phyloP scores from a whole-genome alignment of 2,329 filamentous ascomycete species.

The Cyanodermella asteris region DNA sequence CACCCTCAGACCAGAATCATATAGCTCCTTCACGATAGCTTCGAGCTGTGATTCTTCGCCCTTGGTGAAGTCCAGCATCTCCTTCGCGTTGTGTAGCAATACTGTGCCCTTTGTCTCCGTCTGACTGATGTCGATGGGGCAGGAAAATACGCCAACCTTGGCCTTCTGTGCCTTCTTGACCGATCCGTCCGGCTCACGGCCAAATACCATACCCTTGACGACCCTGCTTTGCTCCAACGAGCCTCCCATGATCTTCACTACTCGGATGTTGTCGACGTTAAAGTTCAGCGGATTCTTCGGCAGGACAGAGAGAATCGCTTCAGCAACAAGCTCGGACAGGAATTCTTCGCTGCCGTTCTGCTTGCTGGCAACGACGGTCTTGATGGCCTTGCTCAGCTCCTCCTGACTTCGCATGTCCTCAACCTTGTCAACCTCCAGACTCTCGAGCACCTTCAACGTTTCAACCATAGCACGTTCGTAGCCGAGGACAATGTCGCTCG shows the following conservation, averaged over 20 bases:
- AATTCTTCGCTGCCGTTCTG: slow-evolving; percentile 85
- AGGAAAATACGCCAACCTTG: slow-evolving; percentile 93
- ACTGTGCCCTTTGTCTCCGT: slow-evolving; percentile 99
- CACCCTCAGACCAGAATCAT: slow-evolving; percentile 82
- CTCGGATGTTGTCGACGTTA: slow-evolving; percentile 96
- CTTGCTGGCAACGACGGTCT: slow-evolving; percentile 90
- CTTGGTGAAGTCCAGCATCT: slow-evolving; percentile 97
- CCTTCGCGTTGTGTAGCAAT: slow-evolving; percentile 85
- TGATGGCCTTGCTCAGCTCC: slow-evolving; percentile 84
- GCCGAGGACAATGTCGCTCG: slow-evolving; percentile 87
- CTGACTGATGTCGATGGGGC: slow-evolving; percentile 83
- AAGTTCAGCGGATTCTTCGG: slow-evolving; percentile 92
- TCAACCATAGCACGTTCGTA: slow-evolving; percentile 89
- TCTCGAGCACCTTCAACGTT: slow-evolving; percentile 64
- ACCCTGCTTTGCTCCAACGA: slow-evolving; percentile 84
- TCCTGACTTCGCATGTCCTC: slow-evolving; percentile 57
- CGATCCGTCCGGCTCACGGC: slow-evolving; percentile 76
- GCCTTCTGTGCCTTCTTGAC: slow-evolving; percentile 82
- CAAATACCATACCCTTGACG: slow-evolving; percentile 96
- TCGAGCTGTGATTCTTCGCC: slow-evolving; percentile 89
- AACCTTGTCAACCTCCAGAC: slow-evolving; percentile 76
- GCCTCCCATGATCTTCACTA: slow-evolving; percentile 99
- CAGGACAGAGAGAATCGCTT: slow-evolving; percentile 63
- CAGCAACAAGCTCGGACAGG: slow-evolving; percentile 67
- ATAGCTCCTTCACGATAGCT: slow-evolving; percentile 75